Base-by-base conservation (phyloP, 139 green algal species). In the Chlorella sp. region DNA sequence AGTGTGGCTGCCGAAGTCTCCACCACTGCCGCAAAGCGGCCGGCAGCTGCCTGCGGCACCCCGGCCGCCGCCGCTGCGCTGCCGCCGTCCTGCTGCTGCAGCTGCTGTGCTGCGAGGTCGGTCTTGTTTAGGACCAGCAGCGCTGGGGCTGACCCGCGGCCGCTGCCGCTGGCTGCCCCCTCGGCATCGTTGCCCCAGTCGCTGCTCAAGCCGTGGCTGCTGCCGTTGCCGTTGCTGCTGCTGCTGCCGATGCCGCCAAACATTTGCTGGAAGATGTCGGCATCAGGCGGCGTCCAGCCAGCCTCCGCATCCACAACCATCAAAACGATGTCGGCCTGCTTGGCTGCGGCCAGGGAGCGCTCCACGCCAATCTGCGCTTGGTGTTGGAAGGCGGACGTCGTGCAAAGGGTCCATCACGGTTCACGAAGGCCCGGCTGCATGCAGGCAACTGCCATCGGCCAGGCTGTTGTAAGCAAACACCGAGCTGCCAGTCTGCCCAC, bases 111-210 rank as follows among this genome's bases (percentile, higher is more conserved):
- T 41, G 85, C 84, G 32, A 96, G 88, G 87, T 99, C 97, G 8
- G 68, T 82, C 86, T 99, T 99, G 90, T 99, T 99, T 26, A 92
- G 85, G 22, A 98, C 94, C 60, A 99, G 90, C 44, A 99, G 80
- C 4, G 90, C 80, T 30, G 89, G 82, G 44, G 62, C 8, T 5
- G 75, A 34, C 16, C 56, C 36, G 24, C 51, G 17, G n/a, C 62
- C 13, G 65, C 64, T 56, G 11, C 30, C 24, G 44, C 69, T 54
- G 58, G 44, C 56, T 68, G 54, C 85, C 0, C 70, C 40, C 4
- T 88, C 84, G 3, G 38, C 84, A 58, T 36, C 48, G 48, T 73
- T 81, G 22, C 46, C 68, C n/a, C 19, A 20, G n/a, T 43, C 65
- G 32, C 36, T 77, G 16, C 58, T 44, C 22, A 77, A 8, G 40